Conservation (phyloP, 2,329 filamentous ascomycete genomes). For the Penicillium decumbens region DNA sequence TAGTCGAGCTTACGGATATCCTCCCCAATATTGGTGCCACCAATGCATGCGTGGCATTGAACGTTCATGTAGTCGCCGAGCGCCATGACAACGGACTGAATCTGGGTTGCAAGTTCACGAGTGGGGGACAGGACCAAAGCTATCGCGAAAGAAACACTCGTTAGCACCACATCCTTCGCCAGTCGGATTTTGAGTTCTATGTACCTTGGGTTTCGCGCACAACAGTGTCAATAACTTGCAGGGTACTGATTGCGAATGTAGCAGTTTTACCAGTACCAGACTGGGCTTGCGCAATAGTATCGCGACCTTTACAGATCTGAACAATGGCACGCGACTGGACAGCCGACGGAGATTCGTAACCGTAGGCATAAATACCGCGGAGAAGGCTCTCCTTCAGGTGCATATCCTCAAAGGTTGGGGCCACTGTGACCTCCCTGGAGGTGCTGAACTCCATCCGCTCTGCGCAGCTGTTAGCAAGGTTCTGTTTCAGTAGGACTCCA, state of each 20-base stretch:
- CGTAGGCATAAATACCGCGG: slow-evolving; percentile 95
- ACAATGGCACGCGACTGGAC: slow-evolving; percentile 98
- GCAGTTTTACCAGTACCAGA: slow-evolving; percentile 96
- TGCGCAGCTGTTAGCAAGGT: slow-evolving; percentile 30
- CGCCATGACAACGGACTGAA: slow-evolving; percentile 98
- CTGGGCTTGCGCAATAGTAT: slow-evolving; percentile 97
- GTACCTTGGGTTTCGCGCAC: slow-evolving; percentile 78
- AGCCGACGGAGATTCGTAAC: slow-evolving; percentile 95
- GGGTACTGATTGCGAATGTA: slow-evolving; percentile 92
- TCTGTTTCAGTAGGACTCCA: slow-evolving; percentile 2
- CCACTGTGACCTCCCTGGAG: slow-evolving; percentile 91
- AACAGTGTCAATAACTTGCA: slow-evolving; percentile 91
- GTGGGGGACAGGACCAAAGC: slow-evolving; percentile 90
- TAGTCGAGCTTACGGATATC: slow-evolving; percentile 98
- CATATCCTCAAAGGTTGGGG: slow-evolving; percentile 93
- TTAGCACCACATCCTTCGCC: slow-evolving; percentile 2
- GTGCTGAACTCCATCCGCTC: slow-evolving; percentile 98
- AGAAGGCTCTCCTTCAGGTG: slow-evolving; percentile 95
- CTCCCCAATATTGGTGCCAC: slow-evolving; percentile 94
- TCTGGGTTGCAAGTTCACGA: slow-evolving; percentile 97
- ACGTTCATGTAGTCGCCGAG: slow-evolving; percentile 99
- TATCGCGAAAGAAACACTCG: slow-evolving; percentile 19
- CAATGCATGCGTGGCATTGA: slow-evolving; percentile 98
- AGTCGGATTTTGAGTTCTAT: neutral
- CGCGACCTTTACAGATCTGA: slow-evolving; percentile 97